Conservation (phyloP, 75 land plant genomes). For the Cunninghamia lanceolata region DNA sequence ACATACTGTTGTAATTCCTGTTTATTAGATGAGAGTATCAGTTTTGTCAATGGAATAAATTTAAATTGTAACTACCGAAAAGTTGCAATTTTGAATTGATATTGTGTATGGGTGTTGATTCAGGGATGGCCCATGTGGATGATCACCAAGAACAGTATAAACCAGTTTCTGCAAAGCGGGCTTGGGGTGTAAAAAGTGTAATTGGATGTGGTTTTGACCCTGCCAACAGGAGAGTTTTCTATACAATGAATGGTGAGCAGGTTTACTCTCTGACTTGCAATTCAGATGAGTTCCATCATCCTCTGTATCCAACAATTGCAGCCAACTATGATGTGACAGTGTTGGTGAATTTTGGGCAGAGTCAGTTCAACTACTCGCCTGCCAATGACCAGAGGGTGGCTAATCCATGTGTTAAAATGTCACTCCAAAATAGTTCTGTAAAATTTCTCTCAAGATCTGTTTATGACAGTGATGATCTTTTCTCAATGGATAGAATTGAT, state of each 20-base stretch:
- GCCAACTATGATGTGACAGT: conserved; percentile 58
- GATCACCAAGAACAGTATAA: not conserved
- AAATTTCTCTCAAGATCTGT: conserved; percentile 5
- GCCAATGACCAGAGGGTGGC: conserved; percentile 59
- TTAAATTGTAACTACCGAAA: not conserved
- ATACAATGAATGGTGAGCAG: conserved; percentile 64
- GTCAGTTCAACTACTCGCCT: conserved; percentile 48
- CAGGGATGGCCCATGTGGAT: not conserved
- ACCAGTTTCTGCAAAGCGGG: not conserved
- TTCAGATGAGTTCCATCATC: conserved; percentile 47
- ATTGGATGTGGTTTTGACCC: conserved; percentile 94
- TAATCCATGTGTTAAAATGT: conserved; percentile 36
- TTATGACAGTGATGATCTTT: conserved; percentile 72
- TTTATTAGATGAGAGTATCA: not conserved
- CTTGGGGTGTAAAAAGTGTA: conserved; percentile 57
- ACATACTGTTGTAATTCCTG: not conserved
- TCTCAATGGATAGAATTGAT: conserved; percentile 70
- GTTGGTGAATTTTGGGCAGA: conserved; percentile 72
- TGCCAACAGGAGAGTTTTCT: conserved; percentile 51
- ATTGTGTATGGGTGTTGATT: not conserved
- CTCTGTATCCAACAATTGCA: conserved; percentile 65
- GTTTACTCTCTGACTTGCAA: conserved; percentile 17
- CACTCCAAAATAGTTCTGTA: not conserved
- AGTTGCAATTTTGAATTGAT: not conserved
- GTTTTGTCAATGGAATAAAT: not conserved